Evolutionary conservation across 2,329 filamentous ascomycete genomes (phyloP), one percentile per base, ranked within the genome.

Genomic region (Clarireedia hainanense): DNA sequence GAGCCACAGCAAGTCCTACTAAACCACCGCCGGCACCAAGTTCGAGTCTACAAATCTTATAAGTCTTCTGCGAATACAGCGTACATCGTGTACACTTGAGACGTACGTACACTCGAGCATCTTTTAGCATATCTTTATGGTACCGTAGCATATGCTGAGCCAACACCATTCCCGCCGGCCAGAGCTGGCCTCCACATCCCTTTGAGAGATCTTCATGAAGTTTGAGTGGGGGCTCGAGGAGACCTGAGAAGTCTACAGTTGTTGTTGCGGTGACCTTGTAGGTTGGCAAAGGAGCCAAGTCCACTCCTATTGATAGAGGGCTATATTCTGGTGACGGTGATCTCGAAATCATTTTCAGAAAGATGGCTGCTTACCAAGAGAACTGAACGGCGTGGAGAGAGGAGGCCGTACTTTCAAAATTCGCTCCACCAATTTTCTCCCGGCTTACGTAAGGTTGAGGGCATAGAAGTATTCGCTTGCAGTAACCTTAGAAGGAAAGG

Each of bases 131-230:
- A n/a, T 80, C 73, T 60, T 75, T 75, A 64, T 89, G 87, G 67
- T 85, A 85, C 52, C 85, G 81, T 57, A 97, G 77, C 79, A 97
- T 80, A 69, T 97, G 95, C 71, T 86, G 89, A 20, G 88, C 81
- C 52, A 99, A 76, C 15, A 94, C 81, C 83, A 95, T 88, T 10
- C 94, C 94, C 0, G 92, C 92, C 3, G 91, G 92, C 94, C 94
- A 97, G 10, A 95, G 79, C 72, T 95, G 89, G 2, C 94, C 94
- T 49, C 94, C 94, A 71, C 94, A 97, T 58, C 94, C 94, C 60
- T 88, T 83, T 56, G 81, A 83, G 48, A 96, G 79, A 71, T 97
- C 91, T 71, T 96, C 91, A 66, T 89, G 87, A 15, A 97, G 80
- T 58, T 80, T 77, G 59, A 97, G 78, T 46, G 88, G 84, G 48